Conservation (phyloP, 768 basidiomycete species). For the Clavaria fumosa region DNA sequence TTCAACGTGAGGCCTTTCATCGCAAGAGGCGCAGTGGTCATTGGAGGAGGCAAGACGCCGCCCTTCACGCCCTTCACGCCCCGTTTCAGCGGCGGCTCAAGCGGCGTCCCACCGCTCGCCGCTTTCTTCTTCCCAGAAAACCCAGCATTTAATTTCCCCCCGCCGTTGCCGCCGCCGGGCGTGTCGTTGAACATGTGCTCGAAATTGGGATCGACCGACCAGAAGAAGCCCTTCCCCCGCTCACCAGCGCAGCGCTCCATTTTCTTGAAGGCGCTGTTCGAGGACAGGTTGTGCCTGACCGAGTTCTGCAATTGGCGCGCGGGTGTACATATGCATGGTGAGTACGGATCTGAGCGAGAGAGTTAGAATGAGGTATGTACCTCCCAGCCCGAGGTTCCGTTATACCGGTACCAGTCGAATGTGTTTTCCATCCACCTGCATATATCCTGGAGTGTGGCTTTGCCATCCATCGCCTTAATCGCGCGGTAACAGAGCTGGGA, state of each 20-base stretch:
- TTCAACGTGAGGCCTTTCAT: constrained; percentile 25
- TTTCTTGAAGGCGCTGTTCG: constrained; percentile 83
- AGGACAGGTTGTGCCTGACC: constrained; percentile 89
- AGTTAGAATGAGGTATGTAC: constrained; percentile 27
- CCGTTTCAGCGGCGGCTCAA: constrained; percentile 54
- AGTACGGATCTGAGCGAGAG: too few relatives aligned
- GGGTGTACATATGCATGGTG: too few relatives aligned
- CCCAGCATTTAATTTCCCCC: constrained; percentile 16
- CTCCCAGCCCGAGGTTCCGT: constrained; percentile 82
- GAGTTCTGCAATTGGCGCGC: constrained; percentile 77
- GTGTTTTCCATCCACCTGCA: constrained; percentile 82
- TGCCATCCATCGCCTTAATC: constrained; percentile 65
- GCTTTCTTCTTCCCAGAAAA: constrained; percentile 22
- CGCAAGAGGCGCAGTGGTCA: constrained; percentile 48
- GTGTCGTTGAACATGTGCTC: constrained; percentile 58
- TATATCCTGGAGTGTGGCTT: constrained; percentile 85
- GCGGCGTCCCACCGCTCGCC: constrained; percentile 39
- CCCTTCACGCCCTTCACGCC: constrained; percentile 51
- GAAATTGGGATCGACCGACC: constrained; percentile 72
- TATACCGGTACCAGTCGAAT: constrained; percentile 78
- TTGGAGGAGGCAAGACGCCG: constrained; percentile 43
- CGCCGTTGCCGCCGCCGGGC: constrained; percentile 35
- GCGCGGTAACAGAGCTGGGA: constrained; percentile 85
- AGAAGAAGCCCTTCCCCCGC: constrained; percentile 84
- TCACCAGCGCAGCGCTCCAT: constrained; percentile 73